phyloP scores from a whole-genome alignment of 2,329 filamentous ascomycete species.

The Tympanopsis confertula region DNA sequence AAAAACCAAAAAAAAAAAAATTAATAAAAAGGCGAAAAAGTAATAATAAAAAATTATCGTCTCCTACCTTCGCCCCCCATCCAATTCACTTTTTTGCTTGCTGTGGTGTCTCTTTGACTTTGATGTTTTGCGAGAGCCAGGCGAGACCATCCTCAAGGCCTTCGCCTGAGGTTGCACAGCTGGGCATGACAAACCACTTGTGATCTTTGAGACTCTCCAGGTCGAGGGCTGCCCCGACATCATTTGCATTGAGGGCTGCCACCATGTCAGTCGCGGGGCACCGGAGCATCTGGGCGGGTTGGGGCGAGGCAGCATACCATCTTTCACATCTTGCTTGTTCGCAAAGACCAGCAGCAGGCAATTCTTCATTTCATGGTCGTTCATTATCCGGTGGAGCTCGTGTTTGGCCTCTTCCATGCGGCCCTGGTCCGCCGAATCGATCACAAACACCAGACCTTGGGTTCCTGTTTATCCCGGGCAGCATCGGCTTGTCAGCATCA shows the following conservation, averaged over 20 bases:
- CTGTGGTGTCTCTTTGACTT: conserved; percentile 41
- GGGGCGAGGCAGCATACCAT: conserved; percentile 39
- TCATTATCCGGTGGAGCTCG: conserved; percentile 93
- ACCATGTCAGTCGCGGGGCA: conserved; percentile 3
- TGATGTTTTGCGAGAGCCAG: conserved; percentile 78
- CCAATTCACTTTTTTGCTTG: neutral
- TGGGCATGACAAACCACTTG: conserved; percentile 76
- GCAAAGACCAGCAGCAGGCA: conserved; percentile 89
- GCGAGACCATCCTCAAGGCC: conserved; percentile 71
- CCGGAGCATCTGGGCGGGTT: neutral
- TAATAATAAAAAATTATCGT: no score
- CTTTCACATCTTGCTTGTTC: conserved; percentile 93
- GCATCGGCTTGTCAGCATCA: neutral
- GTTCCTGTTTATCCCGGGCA: conserved; percentile 51
- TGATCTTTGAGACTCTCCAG: conserved; percentile 70
- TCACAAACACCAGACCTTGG: conserved; percentile 95
- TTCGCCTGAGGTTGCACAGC: conserved; percentile 71
- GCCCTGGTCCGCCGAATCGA: conserved; percentile 84
- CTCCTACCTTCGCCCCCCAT: neutral
- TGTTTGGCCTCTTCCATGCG: conserved; percentile 87
- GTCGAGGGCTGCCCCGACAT: conserved; percentile 68
- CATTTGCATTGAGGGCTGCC: conserved; percentile 65
- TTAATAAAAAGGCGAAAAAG: no score
- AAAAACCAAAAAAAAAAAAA: no score
- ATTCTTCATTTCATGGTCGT: conserved; percentile 95